Percentiles rank a stretch among this genome's conserved stretches.
These are phyloP conservation scores for Amylocarpus encephaloides DNA, from an alignment of 2,329 filamentous ascomycete species.

Conservation along the genomic window DNA sequence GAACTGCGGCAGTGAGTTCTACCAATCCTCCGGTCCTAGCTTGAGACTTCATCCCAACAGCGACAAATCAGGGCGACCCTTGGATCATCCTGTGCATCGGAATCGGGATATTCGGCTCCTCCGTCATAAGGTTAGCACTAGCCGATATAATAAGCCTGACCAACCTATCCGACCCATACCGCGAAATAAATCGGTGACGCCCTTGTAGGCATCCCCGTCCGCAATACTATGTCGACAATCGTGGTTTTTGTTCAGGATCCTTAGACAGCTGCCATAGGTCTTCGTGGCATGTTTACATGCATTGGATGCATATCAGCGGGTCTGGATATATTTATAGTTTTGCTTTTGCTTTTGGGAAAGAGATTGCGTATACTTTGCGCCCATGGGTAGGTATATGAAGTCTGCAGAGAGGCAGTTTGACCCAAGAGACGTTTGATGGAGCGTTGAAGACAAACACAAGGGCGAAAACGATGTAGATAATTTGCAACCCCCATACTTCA, in stretches of 20 bases:
- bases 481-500: too few relatives aligned
- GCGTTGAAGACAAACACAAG: too few relatives aligned
- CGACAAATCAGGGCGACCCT: slow-evolving; percentile 1
- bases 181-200: slow-evolving; percentile 39
- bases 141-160: slow-evolving; percentile 8
- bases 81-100: slow-evolving; percentile 13
- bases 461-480: too few relatives aligned
- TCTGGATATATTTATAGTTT: too few relatives aligned
- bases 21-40: neutral
- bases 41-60: neutral
- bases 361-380: too few relatives aligned
- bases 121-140: neutral
- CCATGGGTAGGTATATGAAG: too few relatives aligned
- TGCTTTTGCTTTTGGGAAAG: too few relatives aligned
- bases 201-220: slow-evolving; percentile 38
- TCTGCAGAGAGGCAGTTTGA: too few relatives aligned
- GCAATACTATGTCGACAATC: slow-evolving; percentile 38
- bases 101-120: slow-evolving; percentile 8
- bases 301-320: too few relatives aligned
- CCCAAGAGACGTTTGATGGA: too few relatives aligned
- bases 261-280: slow-evolving; percentile 29
- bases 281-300: slow-evolving; percentile 34
- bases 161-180: slow-evolving; percentile 9
- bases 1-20: slow-evolving; percentile 3
- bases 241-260: slow-evolving; percentile 41